These are phyloP conservation scores for Pharnaceum exiguum DNA, from an alignment of 148 eudicot genomes.

Conservation along the genomic window DNA sequence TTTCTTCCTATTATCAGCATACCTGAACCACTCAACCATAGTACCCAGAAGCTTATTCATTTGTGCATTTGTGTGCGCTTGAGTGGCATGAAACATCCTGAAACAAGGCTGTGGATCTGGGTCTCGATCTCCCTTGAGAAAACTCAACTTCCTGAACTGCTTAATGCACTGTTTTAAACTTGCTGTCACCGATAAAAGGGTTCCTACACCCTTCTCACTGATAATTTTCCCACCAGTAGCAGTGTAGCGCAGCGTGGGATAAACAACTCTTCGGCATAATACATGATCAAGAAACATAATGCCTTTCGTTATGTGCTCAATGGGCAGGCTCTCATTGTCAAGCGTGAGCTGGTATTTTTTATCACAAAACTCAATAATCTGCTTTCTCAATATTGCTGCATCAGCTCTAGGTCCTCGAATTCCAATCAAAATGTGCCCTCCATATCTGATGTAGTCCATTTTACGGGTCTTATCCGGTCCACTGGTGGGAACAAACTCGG, in stretches of 20 bases:
- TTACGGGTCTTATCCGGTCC: slow-evolving; percentile 93
- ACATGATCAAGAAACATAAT: slow-evolving; percentile 96
- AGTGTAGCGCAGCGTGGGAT: slow-evolving; percentile 90
- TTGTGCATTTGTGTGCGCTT: slow-evolving; percentile 87
- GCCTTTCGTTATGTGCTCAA: slow-evolving; percentile 94
- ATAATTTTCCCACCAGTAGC: slow-evolving; percentile 95
- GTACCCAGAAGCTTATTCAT: slow-evolving; percentile 88
- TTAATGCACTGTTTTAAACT: slow-evolving; percentile 90
- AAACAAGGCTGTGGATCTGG: slow-evolving; percentile 98
- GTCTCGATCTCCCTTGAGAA: slow-evolving; percentile 88
- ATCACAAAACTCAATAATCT: slow-evolving; percentile 88
- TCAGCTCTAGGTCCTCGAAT: slow-evolving; percentile 94
- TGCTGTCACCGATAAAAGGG: slow-evolving; percentile 86
- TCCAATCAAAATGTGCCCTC: slow-evolving; percentile 87
- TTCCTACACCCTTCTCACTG: slow-evolving; percentile 96
- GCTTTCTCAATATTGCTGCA: slow-evolving; percentile 81
- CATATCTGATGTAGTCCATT: slow-evolving; percentile 78
- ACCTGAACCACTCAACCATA: slow-evolving; percentile 89
- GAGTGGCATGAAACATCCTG: slow-evolving; percentile 96
- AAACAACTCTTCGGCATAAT: slow-evolving; percentile 82
- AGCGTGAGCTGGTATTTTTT: slow-evolving; percentile 70
- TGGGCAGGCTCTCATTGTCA: slow-evolving; percentile 88
- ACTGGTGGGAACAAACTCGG: slow-evolving; percentile 94
- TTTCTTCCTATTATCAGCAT: slow-evolving; percentile 91
- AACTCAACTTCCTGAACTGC: slow-evolving; percentile 68